Percentiles rank a stretch among this genome's conserved stretches.
Conservation (phyloP, 805 yeast genomes). For the Saccharomyces eubayanus region DNA sequence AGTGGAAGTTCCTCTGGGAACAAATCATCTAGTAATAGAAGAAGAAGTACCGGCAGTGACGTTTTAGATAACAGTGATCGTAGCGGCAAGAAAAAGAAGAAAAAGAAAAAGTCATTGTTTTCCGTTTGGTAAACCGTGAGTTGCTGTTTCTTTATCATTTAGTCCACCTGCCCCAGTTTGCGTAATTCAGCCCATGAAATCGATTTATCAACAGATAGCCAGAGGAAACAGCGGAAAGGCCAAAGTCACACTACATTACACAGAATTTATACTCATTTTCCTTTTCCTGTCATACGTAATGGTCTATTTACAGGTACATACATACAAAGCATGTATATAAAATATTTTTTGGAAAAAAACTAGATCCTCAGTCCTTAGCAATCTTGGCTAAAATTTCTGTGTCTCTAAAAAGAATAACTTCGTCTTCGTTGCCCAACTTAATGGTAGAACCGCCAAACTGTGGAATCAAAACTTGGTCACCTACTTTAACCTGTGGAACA, state of each 20-base stretch:
- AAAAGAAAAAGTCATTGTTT: not conserved
- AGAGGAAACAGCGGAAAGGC: not conserved
- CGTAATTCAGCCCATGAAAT: too few relatives aligned
- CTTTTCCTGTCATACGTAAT: not conserved
- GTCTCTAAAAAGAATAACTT: slow-evolving; percentile 79
- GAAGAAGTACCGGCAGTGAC: slow-evolving; percentile 14
- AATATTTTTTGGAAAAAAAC: not conserved
- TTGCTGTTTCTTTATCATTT: not conserved
- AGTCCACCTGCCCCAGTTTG: not conserved
- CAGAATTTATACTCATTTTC: not conserved
- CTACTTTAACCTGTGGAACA: slow-evolving; percentile 69
- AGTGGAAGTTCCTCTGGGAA: slow-evolving; percentile 9
- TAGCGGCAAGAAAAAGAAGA: slow-evolving; percentile 5
- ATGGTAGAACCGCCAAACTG: slow-evolving; percentile 87
- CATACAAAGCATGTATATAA: not conserved
- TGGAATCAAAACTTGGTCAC: slow-evolving; percentile 93
- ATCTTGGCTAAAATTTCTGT: slow-evolving; percentile 92
- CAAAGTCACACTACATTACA: not conserved
- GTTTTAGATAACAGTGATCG: slow-evolving; percentile 2
- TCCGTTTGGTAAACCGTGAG: slow-evolving; percentile 6
- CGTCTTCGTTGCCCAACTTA: slow-evolving; percentile 75
- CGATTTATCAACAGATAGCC: not conserved
- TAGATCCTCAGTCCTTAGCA: slow-evolving; percentile 1
- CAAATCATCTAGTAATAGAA: slow-evolving; percentile 17
- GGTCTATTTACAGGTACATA: not conserved